phyloP scores from a whole-genome alignment of 2,329 filamentous ascomycete species.

The Pseudohalonectria lignicola region DNA sequence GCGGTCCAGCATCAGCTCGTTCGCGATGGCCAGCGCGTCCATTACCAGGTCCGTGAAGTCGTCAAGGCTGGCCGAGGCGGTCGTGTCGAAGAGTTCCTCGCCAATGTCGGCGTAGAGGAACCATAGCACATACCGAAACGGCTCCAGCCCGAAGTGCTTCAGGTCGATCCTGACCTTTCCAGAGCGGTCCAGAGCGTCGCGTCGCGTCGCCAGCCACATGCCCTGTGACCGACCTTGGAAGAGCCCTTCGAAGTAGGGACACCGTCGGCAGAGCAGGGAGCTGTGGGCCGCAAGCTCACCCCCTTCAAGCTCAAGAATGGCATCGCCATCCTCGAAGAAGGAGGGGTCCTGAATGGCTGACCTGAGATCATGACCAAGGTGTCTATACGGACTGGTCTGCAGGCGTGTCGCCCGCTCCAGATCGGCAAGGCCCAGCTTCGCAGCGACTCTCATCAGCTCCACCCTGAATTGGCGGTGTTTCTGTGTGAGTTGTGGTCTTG shows the following conservation, averaged over 20 bases:
- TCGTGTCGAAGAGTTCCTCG: slow-evolving; percentile 68
- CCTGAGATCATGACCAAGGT: slow-evolving; percentile 59
- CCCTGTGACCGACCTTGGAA: slow-evolving; percentile 83
- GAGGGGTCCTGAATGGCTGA: slow-evolving; percentile 56
- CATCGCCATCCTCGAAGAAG: slow-evolving; percentile 68
- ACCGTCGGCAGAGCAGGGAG: slow-evolving; percentile 67
- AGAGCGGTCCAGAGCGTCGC: slow-evolving; percentile 25
- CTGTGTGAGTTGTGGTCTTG: slow-evolving; percentile 52
- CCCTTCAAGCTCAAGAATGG: slow-evolving; percentile 67
- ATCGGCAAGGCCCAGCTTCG: not conserved
- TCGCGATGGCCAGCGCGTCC: slow-evolving; percentile 80
- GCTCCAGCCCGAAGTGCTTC: slow-evolving; percentile 61
- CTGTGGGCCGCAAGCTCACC: slow-evolving; percentile 68
- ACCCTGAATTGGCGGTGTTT: slow-evolving; percentile 70
- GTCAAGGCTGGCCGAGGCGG: slow-evolving; percentile 61
- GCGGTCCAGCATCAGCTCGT: slow-evolving; percentile 91
- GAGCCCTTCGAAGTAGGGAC: slow-evolving; percentile 83
- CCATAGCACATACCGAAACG: slow-evolving; percentile 69
- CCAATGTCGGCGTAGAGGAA: slow-evolving; percentile 80
- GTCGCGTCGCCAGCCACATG: slow-evolving; percentile 67
- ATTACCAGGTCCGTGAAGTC: slow-evolving; percentile 82
- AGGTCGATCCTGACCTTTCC: slow-evolving; percentile 62
- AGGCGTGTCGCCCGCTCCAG: slow-evolving; percentile 57
- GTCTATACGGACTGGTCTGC: slow-evolving; percentile 54
- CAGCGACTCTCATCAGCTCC: slow-evolving; percentile 79